Percentiles rank a stretch among this genome's conserved stretches.
Conservation (phyloP, 495 filamentous ascomycete species). For the Aspergillus ellipticus region DNA sequence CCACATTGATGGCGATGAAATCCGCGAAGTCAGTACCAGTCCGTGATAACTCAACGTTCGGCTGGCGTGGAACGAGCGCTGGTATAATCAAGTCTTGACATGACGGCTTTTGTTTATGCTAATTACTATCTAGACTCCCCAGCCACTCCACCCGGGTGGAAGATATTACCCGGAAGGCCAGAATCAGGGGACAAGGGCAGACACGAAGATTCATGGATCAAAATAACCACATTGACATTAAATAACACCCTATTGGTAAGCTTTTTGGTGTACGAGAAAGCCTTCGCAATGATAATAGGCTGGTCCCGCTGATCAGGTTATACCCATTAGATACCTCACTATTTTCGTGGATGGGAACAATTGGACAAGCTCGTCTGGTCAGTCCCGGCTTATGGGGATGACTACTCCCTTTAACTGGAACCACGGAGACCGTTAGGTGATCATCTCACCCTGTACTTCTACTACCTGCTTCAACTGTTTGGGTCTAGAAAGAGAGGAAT, state of each 20-base stretch:
- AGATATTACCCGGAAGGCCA: constrained; percentile 41
- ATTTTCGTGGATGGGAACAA: background rate
- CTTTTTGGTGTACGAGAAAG: background rate
- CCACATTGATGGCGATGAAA: constrained; percentile 50
- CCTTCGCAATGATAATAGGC: background rate
- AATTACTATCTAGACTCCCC: constrained; percentile 35
- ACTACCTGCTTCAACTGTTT: constrained; percentile 7
- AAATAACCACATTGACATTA: background rate
- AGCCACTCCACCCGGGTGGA: constrained; percentile 52
- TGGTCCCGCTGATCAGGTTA: background rate
- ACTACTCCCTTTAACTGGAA: constrained; percentile 16
- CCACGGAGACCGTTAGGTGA: constrained; percentile 12
- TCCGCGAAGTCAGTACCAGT: constrained; percentile 55
- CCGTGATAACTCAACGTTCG: constrained; percentile 39
- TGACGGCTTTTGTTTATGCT: constrained; percentile 33
- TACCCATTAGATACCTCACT: background rate
- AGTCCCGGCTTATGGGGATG: background rate
- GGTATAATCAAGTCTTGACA: constrained; percentile 34
- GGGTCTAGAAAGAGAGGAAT: background rate
- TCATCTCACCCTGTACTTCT: background rate
- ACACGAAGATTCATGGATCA: background rate
- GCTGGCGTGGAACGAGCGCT: constrained; percentile 35
- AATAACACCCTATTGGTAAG: constrained; percentile 12
- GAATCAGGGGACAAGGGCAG: constrained; percentile 9
- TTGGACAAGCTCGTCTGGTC: background rate